These are phyloP conservation scores for Aspergillus arachidicola DNA, from an alignment of 2,329 filamentous ascomycete species.

Conservation along the genomic window DNA sequence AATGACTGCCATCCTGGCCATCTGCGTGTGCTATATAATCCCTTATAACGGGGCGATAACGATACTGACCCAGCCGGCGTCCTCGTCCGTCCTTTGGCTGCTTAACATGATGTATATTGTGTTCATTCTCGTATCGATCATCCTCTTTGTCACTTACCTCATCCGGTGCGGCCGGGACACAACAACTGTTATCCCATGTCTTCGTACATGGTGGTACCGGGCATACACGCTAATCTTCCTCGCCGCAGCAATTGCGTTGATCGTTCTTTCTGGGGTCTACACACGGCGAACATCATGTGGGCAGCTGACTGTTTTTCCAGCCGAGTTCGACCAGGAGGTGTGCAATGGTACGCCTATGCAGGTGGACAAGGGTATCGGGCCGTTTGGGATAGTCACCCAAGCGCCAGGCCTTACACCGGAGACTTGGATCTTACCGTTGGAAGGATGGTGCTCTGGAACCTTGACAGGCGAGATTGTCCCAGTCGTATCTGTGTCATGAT, in stretches of 20 bases:
- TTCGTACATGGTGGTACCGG: slow-evolving; percentile 9
- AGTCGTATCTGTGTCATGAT: background rate
- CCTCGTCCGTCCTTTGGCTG: background rate
- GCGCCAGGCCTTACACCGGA: background rate
- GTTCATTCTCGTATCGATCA: background rate
- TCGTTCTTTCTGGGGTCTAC: background rate
- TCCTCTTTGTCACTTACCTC: background rate
- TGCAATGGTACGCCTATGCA: background rate
- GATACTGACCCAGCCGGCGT: background rate
- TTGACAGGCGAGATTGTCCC: background rate
- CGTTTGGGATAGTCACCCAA: background rate
- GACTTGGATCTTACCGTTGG: slow-evolving; percentile 5
- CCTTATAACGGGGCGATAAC: background rate
- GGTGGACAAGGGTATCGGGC: background rate
- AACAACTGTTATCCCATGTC: slow-evolving; percentile 7
- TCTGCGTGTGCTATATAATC: slow-evolving; percentile 6
- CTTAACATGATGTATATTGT: background rate
- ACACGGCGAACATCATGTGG: slow-evolving; percentile 7
- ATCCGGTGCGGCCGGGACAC: background rate
- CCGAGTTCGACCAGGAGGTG: background rate
- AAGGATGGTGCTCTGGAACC: slow-evolving; percentile 11
- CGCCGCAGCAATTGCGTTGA: background rate
- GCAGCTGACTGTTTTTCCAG: slow-evolving; percentile 2
- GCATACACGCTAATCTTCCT: slow-evolving; percentile 2
- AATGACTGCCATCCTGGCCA: background rate